A percentile compares a stretch with the other conserved stretches of the same genome.
phyloP scores from a whole-genome alignment of 2,329 filamentous ascomycete genomes.

The Alternaria sp. region DNA sequence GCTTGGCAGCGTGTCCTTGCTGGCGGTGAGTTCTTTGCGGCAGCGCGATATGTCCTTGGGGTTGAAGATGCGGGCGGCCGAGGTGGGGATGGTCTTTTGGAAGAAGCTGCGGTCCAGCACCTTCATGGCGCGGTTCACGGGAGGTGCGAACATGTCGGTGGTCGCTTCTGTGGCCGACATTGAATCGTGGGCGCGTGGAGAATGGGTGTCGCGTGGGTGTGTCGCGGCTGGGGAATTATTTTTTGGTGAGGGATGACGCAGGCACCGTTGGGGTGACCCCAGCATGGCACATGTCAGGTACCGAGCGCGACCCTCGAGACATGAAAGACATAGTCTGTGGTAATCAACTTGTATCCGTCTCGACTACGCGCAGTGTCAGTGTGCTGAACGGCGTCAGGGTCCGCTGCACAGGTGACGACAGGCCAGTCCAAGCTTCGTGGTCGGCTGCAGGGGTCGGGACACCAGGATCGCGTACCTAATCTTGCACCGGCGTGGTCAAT shows the following conservation, averaged over 20 bases:
- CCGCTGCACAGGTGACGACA: slow-evolving; percentile 2
- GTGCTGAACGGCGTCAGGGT: slow-evolving; percentile 4
- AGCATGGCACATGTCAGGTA: slow-evolving; percentile 1
- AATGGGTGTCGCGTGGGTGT: neutral
- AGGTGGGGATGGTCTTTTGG: slow-evolving; percentile 73
- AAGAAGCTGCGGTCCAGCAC: slow-evolving; percentile 86
- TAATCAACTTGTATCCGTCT: neutral
- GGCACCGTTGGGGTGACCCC: slow-evolving; percentile 1
- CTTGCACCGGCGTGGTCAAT: slow-evolving; percentile 26
- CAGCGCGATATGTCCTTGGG: slow-evolving; percentile 75
- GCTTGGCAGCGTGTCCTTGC: slow-evolving; percentile 68
- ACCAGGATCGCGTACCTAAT: slow-evolving; percentile 38
- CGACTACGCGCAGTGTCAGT: neutral
- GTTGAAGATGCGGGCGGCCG: slow-evolving; percentile 80
- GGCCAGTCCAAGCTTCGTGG: slow-evolving; percentile 2
- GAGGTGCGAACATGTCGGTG: slow-evolving; percentile 72
- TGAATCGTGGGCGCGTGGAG: slow-evolving; percentile 16
- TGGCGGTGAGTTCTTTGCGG: slow-evolving; percentile 69
- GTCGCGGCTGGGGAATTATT: slow-evolving; percentile 3
- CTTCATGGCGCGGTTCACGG: slow-evolving; percentile 79
- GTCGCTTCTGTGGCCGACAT: slow-evolving; percentile 42
- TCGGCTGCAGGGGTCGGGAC: slow-evolving; percentile 15
- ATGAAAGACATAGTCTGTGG: neutral
- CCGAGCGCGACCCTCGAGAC: neutral
- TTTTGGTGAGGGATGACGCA: slow-evolving; percentile 15